Base-by-base conservation (phyloP, 1,284 basidiomycete species). In the Xerocomus minutiporus region DNA sequence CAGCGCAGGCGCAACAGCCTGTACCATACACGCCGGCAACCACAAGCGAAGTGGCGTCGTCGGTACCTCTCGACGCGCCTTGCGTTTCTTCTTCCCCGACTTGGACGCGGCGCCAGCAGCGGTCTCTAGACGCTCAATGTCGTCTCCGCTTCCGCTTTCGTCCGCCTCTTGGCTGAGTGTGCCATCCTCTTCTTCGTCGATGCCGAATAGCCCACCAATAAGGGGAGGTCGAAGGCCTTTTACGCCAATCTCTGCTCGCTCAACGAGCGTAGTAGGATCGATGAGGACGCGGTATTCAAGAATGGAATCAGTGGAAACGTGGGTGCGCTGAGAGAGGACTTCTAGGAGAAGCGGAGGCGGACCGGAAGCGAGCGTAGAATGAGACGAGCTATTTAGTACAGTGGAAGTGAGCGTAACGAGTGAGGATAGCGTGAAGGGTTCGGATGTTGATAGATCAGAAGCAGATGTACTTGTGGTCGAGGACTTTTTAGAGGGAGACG, bases 11-110 rank as follows among this genome's bases (percentile, higher is more conserved):
- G 83, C 82, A 5, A 82, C 88, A 46, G 82, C 68, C 15, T 73
- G 71, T 8, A 93, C 78, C 75, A 93, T 85, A 54, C 79, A 83
- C 13, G 85, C 87, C 1, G 89, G 86, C 73, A 90, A 75, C 87
- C 87, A 89, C 32, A 92, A 61, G 28, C 86, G 74, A 58, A 88
- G 60, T 58, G 78, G 74, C 3, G 50, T 72, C 73, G 28, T 72
- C 54, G 5, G 87, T 77, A 58, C 78, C 38, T 56, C 74, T 4
- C 52, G 56, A 36, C 65, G 71, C 13, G 63, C 70, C 57, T 46
- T 75, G 73, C 42, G 74, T 75, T 28, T 73, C 70, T 23, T 74
- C 17, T 31, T 43, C 26, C 55, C 52, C 68, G 12, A 71, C 70
- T 38, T 79, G 75, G 35, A 64, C 60, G 41, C 66, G 15, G 43